Base-by-base conservation (phyloP, 352 stramenopile species). In the Phytophthora pluvialis region DNA sequence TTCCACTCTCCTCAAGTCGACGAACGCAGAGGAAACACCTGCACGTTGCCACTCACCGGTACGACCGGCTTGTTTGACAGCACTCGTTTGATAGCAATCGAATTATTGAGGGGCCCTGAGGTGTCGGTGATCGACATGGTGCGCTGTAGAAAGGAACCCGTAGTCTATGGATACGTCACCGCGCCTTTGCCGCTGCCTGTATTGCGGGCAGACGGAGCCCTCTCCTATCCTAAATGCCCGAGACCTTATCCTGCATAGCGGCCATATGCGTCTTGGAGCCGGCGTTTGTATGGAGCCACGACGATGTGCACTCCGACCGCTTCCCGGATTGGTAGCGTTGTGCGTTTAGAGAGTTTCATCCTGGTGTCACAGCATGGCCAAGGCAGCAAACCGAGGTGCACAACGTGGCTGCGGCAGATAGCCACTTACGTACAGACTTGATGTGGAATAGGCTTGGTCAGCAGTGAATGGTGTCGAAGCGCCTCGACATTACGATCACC, bases 1-100 rank as follows among this genome's bases (percentile, higher is more conserved):
- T 51, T 66, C 29, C 47, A 59, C 39, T 13, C 38, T 65, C 36
- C 31, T 65, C 57, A 65, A 65, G 28, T 59, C 21, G 43, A 46
- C 33, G 13, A 48, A 12, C 35, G 29, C 18, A 13, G 13, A 36
- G 11, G 15, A 51, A 39, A 21, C 21, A 21, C 21, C 21, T 21
- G 21, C 21, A 35, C 31, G 7, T 11, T 12, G 31, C 11, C 31
- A 35, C 31, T 11, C 7, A 11, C 31, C 31, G 31, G 31, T 11
- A 35, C 31, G 31, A 11, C 11, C 11, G 31, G 31, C 31, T 35
- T 11, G 4, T 35, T 35, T 35, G 21, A 21, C 21, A 21, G 21
- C 21, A 21, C 38, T 44, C 38, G 38, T 44, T 39, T 39, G 33
- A 21, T 21, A 21, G 21, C 21, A 21, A 21, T 21, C 21, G 21